Evolutionary conservation across 2,329 filamentous ascomycete species (phyloP).

Genomic region (Trichocomaceae sp.): DNA sequence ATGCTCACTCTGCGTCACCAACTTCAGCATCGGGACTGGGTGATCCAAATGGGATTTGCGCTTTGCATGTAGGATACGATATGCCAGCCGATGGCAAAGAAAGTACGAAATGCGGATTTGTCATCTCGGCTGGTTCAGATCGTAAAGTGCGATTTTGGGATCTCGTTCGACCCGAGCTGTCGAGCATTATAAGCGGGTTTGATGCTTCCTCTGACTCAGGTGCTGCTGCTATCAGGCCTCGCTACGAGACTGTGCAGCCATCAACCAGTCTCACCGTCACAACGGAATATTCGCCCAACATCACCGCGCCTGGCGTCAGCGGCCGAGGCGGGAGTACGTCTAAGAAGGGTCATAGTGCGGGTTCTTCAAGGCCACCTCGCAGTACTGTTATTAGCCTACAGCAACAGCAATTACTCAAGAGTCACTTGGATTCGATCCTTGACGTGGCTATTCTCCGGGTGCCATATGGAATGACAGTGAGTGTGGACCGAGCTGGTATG

Average conservation of each 20-base stretch:
- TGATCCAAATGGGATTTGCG: slow-evolving; percentile 55
- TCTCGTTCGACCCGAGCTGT: slow-evolving; percentile 67
- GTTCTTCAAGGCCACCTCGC: slow-evolving; percentile 51
- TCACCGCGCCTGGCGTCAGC: slow-evolving; percentile 25
- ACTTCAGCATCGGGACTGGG: slow-evolving; percentile 10
- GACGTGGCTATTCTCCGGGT: slow-evolving; percentile 83
- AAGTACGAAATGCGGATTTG: slow-evolving; percentile 65
- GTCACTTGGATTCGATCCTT: slow-evolving; percentile 79
- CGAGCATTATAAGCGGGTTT: slow-evolving; percentile 72
- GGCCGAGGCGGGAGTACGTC: slow-evolving; percentile 22
- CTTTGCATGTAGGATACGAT: slow-evolving; percentile 67
- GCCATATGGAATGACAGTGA: slow-evolving; percentile 89
- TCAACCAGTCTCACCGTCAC: slow-evolving; percentile 59
- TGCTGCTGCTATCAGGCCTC: slow-evolving; percentile 48
- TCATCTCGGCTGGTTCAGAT: slow-evolving; percentile 82
- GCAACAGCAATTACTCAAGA: slow-evolving; percentile 77
- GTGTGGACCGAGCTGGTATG: slow-evolving; percentile 79
- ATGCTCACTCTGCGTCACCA: slow-evolving; percentile 29
- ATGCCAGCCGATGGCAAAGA: slow-evolving; percentile 56
- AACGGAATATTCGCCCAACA: slow-evolving; percentile 53
- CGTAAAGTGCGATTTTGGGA: slow-evolving; percentile 95
- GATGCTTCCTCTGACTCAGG: slow-evolving; percentile 55
- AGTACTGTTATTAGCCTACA: slow-evolving; percentile 81
- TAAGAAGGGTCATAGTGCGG: slow-evolving; percentile 34
- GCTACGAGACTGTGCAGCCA: slow-evolving; percentile 60